Base-by-base conservation (phyloP, 164 flowering plant species). In the Stephania cephalantha region DNA sequence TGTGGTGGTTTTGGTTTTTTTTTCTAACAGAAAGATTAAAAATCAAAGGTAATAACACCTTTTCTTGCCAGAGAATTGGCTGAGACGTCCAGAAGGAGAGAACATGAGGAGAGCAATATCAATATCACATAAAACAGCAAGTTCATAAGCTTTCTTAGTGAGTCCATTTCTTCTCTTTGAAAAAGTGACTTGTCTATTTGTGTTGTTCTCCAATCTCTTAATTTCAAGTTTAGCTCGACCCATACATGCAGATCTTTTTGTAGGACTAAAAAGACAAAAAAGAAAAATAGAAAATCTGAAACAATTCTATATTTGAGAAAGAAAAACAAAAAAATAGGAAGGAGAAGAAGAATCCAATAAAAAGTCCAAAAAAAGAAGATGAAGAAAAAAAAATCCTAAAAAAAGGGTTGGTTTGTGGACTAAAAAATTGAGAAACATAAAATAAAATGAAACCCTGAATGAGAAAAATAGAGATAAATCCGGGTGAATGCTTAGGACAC, bases 141-240 rank as follows among this genome's bases (percentile, higher is more conserved):
- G 86, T 76, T 90, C 95, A 68, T 90, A 89, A 9, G 95, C 95
- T 44, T 90, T 90, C 78, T 90, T 90, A 65, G 89, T 88, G 82
- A 90, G 89, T 46, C 95, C 95, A 86, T 90, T 90, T 73, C 92
- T 83, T 12, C 95, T 85, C 79, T 89, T 90, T 13, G 95, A 89
- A 75, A 88, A 90, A 2, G 95, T 89, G 68, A 90, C 95, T 74
- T 90, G 92, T 46, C 95, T 85, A 81, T 89, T 90, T 10, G 91
- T 86, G 73, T 42, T 86, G 85, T 90, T 89, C 71, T 90, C 95
- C 80, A 90, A 89, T 81, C 85, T 88, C 87, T 89, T 89, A 69
- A 89, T 88, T 85, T 85, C 87, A 66, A 88, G 84, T 77, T 87
- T 90, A 25, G 86, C 90, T 30, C 91, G 88, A 77, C 89, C 91